Evolutionary conservation across 179 eudicot genomes (phyloP).

Genomic region (Camellia oleifera): DNA sequence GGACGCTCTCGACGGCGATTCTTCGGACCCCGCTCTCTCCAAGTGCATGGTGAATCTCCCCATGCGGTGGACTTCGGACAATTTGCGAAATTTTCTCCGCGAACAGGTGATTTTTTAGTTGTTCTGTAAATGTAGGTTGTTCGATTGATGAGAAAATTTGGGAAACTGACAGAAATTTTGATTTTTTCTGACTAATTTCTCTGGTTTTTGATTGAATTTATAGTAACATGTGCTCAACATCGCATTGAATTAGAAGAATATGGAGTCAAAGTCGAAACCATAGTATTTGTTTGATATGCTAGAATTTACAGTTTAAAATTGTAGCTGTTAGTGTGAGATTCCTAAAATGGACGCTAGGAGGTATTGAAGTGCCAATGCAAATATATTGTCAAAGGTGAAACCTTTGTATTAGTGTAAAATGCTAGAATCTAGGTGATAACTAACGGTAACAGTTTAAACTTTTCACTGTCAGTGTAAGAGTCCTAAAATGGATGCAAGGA

Average conservation of each 20-base stretch:
- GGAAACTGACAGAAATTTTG: neutral
- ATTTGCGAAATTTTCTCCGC: conserved; percentile 48
- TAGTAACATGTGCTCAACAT: neutral
- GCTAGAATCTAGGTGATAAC: neutral
- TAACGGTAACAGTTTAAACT: neutral
- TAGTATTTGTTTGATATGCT: no score
- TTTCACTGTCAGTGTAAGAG: no score
- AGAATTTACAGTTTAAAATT: no score
- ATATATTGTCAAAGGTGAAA: neutral
- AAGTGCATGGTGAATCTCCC: conserved; percentile 79
- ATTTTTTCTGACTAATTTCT: neutral
- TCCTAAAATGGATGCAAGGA: neutral
- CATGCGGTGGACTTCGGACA: conserved; percentile 64
- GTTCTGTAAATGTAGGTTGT: neutral
- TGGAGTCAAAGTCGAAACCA: no score
- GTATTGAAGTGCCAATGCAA: neutral
- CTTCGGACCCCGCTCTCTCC: conserved; percentile 38
- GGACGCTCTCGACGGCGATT: conserved; percentile 44
- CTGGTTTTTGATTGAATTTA: neutral
- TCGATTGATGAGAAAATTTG: neutral
- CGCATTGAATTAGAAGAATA: neutral
- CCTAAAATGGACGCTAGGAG: neutral
- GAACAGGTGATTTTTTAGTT: conserved; percentile 41
- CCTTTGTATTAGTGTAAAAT: neutral
- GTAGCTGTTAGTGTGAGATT: no score